phyloP scores from a whole-genome alignment of 2,329 filamentous ascomycete species.

The Dactylonectria macrodidyma region DNA sequence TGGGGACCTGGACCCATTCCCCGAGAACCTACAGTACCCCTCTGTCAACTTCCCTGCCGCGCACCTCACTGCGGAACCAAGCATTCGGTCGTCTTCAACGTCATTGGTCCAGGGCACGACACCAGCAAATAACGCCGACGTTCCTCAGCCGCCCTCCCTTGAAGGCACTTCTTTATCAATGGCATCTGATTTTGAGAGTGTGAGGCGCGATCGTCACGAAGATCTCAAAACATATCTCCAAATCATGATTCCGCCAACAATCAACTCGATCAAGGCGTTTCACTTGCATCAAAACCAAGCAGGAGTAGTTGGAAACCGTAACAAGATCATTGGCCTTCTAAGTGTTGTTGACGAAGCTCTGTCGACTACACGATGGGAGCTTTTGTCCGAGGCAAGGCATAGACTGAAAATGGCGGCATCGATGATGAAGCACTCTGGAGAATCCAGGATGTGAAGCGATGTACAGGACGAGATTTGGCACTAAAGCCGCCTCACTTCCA shows the following conservation, averaged over 20 bases:
- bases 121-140: constrained; percentile 25
- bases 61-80: constrained; percentile 36
- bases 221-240: constrained; percentile 47
- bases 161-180: constrained; percentile 37
- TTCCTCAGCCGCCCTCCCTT: constrained; percentile 36
- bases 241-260: constrained; percentile 48
- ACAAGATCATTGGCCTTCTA: constrained; percentile 45
- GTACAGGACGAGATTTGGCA: background rate
- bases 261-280: constrained; percentile 48
- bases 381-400: constrained; percentile 45
- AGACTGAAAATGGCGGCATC: constrained; percentile 46
- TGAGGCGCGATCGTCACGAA: constrained; percentile 44
- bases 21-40: constrained; percentile 45
- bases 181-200: constrained; percentile 38
- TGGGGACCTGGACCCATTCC: constrained; percentile 46
- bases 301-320: constrained; percentile 46
- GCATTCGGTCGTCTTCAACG: constrained; percentile 34
- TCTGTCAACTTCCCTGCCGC: constrained; percentile 30
- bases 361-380: constrained; percentile 45
- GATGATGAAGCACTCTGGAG: constrained; percentile 46
- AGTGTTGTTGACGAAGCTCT: constrained; percentile 46
- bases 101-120: constrained; percentile 30
- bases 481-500: background rate
- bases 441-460: constrained; percentile 36
- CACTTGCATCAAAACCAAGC: constrained; percentile 49